phyloP scores from a whole-genome alignment of 2,329 filamentous ascomycete species.

The Ceratocystis huliohia region DNA sequence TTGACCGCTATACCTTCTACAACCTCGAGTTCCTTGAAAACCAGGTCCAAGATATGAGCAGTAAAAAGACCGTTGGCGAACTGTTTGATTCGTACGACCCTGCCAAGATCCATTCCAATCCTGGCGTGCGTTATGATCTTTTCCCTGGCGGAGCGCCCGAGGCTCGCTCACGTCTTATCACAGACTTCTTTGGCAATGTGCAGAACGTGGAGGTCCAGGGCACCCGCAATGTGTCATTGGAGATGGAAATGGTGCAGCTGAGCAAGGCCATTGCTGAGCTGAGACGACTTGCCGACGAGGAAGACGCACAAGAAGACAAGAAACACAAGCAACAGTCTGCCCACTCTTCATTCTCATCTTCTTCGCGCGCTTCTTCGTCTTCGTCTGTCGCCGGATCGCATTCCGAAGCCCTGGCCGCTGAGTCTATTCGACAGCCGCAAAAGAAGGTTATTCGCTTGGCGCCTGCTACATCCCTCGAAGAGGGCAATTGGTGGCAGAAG shows the following conservation, averaged over 20 bases:
- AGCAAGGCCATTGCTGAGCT: slow-evolving; percentile 51
- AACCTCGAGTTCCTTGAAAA: slow-evolving; percentile 93
- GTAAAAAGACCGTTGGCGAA: slow-evolving; percentile 81
- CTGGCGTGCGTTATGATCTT: slow-evolving; percentile 88
- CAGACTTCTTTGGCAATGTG: slow-evolving; percentile 97
- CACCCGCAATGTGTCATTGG: slow-evolving; percentile 43
- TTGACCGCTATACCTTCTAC: slow-evolving; percentile 97
- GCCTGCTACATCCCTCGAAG: slow-evolving; percentile 45
- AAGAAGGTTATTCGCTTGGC: slow-evolving; percentile 19
- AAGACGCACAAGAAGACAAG: slow-evolving; percentile 27
- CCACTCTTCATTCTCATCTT: background rate
- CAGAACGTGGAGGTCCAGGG: slow-evolving; percentile 87
- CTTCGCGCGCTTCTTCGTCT: background rate
- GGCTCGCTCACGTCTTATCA: slow-evolving; percentile 68
- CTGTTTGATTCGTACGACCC: slow-evolving; percentile 94
- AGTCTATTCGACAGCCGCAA: slow-evolving; percentile 15
- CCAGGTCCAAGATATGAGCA: slow-evolving; percentile 72
- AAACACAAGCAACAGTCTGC: slow-evolving; percentile 19
- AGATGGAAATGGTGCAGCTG: slow-evolving; percentile 66
- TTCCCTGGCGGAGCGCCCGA: slow-evolving; percentile 71
- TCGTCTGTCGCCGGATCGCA: background rate
- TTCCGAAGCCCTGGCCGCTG: background rate
- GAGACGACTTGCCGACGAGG: slow-evolving; percentile 37
- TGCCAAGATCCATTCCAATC: slow-evolving; percentile 83
- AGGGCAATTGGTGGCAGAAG: slow-evolving; percentile 55